A percentile compares a stretch with the other conserved stretches of the same genome.
Conservation (phyloP, 2,329 filamentous ascomycete genomes). For the Tricladium varicosporioides region DNA sequence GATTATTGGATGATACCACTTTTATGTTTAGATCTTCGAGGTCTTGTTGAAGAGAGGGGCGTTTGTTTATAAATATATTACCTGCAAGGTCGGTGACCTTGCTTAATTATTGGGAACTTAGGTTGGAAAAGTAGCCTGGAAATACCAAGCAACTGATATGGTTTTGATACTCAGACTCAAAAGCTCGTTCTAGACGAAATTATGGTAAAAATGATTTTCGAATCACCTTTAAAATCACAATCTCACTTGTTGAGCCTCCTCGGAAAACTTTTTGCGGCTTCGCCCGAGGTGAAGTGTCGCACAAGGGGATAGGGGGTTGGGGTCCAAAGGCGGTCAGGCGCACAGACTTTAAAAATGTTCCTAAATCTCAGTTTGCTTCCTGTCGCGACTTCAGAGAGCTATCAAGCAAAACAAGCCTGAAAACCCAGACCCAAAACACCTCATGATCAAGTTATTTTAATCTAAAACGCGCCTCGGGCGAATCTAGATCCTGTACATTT, state of each 20-base stretch:
- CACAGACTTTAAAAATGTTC: not conserved
- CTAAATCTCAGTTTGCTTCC: not conserved
- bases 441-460: not conserved
- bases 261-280: no score
- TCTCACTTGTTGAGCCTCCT: no score
- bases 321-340: not conserved
- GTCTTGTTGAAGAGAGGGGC: not conserved
- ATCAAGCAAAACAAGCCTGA: not conserved
- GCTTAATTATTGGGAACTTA: not conserved
- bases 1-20: not conserved
- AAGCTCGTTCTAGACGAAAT: no score
- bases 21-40: not conserved
- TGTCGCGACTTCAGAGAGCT: not conserved
- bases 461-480: not conserved
- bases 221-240: no score
- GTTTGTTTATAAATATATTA: not conserved
- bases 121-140: not conserved
- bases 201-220: no score
- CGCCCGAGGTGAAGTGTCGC: no score
- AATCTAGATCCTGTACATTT: not conserved
- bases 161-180: no score
- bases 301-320: not conserved
- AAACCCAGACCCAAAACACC: not conserved
- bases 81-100: not conserved
- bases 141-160: no score